Evolutionary conservation across 352 stramenopile species (phyloP), one percentile per base, ranked within the genome.

Genomic region (Thalassiosira ordinaria): DNA sequence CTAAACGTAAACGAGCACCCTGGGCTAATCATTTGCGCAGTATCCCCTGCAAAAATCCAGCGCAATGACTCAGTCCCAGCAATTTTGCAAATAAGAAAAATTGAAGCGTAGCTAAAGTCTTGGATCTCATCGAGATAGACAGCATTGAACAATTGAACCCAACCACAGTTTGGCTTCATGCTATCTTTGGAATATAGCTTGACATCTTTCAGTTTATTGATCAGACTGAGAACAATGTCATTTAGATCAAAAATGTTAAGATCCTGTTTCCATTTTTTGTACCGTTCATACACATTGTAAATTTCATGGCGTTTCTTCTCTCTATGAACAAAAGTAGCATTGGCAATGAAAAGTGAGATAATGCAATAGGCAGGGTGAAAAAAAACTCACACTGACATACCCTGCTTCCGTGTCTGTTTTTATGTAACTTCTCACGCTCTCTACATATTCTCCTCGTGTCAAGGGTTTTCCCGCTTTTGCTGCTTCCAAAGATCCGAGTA

Each of bases 11-110:
- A 81, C 13, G 53, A 73, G 52, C 62, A 81, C 5, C 77, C 77
- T 39, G 77, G 77, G 53, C 51, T 67, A 47, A 85, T 85, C 77
- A 86, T 83, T 49, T 86, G 78, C 27, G 78, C 78, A 37, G 78
- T 76, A 33, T 86, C 78, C n/a, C 78, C 78, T 33, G 73, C 78
- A 67, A 62, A 83, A 26, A 86, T 46, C 78, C 78, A 86, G 49
- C 51, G 74, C 16, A 80, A 46, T 33, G 41, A 59, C 22, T 37
- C 11, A 16, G 37, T 66, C 41, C 78, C 78, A 24, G 78, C 72
- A 47, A 86, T 78, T 0, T 35, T 73, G 46, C 73, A 86, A 56
- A 86, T 66, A 1, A 86, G 46, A 56, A 64, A 86, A 63, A 86
- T 83, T 18, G 73, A 67, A 44, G 78, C 65, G 41, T 83, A 80